Evolutionary conservation across 768 basidiomycete species (phyloP).

Genomic region (Tubosaeta sp.): DNA sequence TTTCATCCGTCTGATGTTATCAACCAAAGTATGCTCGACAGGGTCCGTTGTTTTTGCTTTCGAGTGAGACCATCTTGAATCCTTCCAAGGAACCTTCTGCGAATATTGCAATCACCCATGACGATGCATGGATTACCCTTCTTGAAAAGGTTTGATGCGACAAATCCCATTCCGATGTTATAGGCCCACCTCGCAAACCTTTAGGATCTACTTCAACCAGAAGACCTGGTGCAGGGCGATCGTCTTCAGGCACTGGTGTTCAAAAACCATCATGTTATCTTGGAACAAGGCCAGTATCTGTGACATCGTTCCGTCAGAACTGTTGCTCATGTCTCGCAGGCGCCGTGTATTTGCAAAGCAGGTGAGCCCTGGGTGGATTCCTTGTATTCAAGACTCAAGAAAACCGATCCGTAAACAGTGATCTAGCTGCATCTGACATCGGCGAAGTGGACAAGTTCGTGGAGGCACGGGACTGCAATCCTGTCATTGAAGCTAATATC

Average conservation of each 20-base stretch:
- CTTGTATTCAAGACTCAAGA: no score
- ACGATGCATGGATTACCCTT: no score
- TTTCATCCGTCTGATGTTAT: conserved; percentile 12
- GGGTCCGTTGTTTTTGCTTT: neutral
- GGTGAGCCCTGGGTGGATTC: neutral
- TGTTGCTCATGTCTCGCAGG: neutral
- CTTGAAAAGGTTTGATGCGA: no score
- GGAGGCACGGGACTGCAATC: no score
- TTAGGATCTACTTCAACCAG: no score
- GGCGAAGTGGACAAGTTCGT: no score
- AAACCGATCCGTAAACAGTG: no score
- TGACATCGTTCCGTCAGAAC: neutral
- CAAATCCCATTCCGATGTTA: no score
- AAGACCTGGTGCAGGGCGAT: no score
- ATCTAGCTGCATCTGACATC: no score
- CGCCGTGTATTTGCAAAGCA: conserved; percentile 11
- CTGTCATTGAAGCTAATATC: no score
- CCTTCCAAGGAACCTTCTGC: neutral
- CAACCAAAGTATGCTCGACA: conserved; percentile 1
- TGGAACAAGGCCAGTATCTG: neutral
- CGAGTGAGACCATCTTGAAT: neutral
- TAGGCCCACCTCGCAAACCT: no score
- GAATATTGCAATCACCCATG: neutral
- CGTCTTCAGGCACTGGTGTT: neutral
- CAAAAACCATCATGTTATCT: neutral